A percentile compares a stretch with the other conserved stretches of the same genome.
phyloP scores from a whole-genome alignment of 1,139 yeast genomes.

The Saccharomyces hybrid region DNA sequence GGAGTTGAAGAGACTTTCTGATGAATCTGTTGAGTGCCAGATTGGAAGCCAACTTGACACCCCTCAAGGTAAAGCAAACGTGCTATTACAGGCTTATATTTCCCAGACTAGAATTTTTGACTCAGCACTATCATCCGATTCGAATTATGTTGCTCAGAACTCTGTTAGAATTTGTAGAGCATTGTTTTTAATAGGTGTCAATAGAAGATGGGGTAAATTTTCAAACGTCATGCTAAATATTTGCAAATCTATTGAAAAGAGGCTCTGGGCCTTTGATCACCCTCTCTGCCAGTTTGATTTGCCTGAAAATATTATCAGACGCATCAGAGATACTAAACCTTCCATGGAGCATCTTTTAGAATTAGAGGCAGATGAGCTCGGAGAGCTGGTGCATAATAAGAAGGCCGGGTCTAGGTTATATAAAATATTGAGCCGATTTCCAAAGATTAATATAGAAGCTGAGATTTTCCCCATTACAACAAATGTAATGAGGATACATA shows the following conservation, averaged over 20 bases:
- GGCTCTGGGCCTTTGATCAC: slow-evolving; percentile 87
- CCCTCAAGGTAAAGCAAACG: slow-evolving; percentile 79
- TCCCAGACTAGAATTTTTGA: slow-evolving; percentile 68
- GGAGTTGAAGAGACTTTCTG: slow-evolving; percentile 60
- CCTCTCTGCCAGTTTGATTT: slow-evolving; percentile 83
- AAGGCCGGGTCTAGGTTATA: slow-evolving; percentile 62
- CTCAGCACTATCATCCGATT: slow-evolving; percentile 76
- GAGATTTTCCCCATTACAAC: slow-evolving; percentile 88
- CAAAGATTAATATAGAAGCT: slow-evolving; percentile 61
- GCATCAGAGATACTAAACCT: slow-evolving; percentile 57
- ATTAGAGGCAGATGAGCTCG: slow-evolving; percentile 68
- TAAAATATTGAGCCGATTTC: slow-evolving; percentile 61
- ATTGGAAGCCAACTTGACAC: slow-evolving; percentile 71
- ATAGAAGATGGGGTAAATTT: slow-evolving; percentile 83
- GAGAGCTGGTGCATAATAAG: slow-evolving; percentile 78
- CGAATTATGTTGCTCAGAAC: slow-evolving; percentile 91
- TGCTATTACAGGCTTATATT: slow-evolving; percentile 78
- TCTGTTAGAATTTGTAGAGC: slow-evolving; percentile 91
- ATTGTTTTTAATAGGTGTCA: slow-evolving; percentile 72
- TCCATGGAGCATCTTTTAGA: slow-evolving; percentile 66
- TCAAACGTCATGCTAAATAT: slow-evolving; percentile 65
- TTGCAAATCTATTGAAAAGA: slow-evolving; percentile 77
- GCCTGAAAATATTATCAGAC: slow-evolving; percentile 56
- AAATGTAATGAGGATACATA: slow-evolving; percentile 76
- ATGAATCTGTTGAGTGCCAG: slow-evolving; percentile 66